phyloP scores from a whole-genome alignment of 257 asterid genomes.

The Scutellaria galericulata region DNA sequence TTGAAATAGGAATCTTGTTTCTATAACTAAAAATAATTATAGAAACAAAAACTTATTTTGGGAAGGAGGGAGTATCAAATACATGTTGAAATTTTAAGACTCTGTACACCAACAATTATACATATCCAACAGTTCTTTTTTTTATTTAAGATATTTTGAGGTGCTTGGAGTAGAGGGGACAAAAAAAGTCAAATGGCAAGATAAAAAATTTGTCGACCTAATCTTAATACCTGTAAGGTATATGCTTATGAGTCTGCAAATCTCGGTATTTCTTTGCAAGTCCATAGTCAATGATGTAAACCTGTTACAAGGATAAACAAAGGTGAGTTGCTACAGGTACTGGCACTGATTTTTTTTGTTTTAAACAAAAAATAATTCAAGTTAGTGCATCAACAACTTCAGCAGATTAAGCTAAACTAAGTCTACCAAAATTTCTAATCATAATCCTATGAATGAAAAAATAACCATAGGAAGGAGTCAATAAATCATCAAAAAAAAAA shows the following conservation, averaged over 20 bases:
- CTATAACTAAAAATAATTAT: too few species aligned
- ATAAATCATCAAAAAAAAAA: background rate
- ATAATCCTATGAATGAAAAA: slow-evolving; percentile 4
- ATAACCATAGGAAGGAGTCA: slow-evolving; percentile 7
- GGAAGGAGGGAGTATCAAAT: too few species aligned
- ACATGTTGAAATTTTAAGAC: background rate
- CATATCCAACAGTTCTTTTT: slow-evolving; percentile 1
- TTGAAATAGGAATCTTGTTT: too few species aligned
- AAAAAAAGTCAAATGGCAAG: slow-evolving; percentile 6
- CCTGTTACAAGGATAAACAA: slow-evolving; percentile 55
- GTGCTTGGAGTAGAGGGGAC: background rate
- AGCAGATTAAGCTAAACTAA: background rate
- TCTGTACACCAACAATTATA: slow-evolving; percentile 21
- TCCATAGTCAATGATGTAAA: slow-evolving; percentile 91
- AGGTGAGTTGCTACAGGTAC: slow-evolving; percentile 25
- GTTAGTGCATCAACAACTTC: background rate
- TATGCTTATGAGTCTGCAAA: slow-evolving; percentile 93
- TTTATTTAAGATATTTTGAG: background rate
- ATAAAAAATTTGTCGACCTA: slow-evolving; percentile 4
- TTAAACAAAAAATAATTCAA: background rate
- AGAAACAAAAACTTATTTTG: too few species aligned
- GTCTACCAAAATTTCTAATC: background rate
- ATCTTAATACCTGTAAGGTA: slow-evolving; percentile 81
- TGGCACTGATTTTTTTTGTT: background rate
- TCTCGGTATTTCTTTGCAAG: slow-evolving; percentile 96